Percentiles rank a stretch among this genome's conserved stretches.
Evolutionary conservation across 2,329 filamentous ascomycete genomes (phyloP).

Genomic region (Colletotrichum acutatum): DNA sequence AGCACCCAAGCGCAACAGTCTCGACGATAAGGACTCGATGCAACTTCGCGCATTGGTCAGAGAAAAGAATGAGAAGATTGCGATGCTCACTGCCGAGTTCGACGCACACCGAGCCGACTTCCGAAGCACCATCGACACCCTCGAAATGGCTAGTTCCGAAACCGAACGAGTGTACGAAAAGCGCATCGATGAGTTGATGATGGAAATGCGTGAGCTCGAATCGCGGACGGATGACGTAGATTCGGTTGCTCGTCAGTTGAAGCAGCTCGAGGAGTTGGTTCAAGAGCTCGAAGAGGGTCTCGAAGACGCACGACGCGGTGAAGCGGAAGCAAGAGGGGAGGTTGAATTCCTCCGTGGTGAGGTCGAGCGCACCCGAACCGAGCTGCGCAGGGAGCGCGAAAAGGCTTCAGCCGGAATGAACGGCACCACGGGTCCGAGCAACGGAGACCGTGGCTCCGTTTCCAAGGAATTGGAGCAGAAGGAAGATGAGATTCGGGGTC

Average conservation of each 20-base stretch:
- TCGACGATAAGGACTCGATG: slow-evolving; percentile 77
- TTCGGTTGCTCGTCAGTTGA: slow-evolving; percentile 88
- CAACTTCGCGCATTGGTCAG: slow-evolving; percentile 85
- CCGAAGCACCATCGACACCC: slow-evolving; percentile 93
- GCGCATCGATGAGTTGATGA: slow-evolving; percentile 86
- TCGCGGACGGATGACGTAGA: slow-evolving; percentile 90
- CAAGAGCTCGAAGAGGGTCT: slow-evolving; percentile 97
- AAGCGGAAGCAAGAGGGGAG: slow-evolving; percentile 94
- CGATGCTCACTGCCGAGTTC: slow-evolving; percentile 92
- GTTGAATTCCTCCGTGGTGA: slow-evolving; percentile 96
- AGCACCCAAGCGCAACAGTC: slow-evolving; percentile 55
- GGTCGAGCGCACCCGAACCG: slow-evolving; percentile 89
- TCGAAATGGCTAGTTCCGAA: slow-evolving; percentile 95
- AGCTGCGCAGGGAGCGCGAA: slow-evolving; percentile 88
- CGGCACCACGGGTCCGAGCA: slow-evolving; percentile 46
- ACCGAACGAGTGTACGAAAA: slow-evolving; percentile 97
- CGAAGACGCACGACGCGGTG: slow-evolving; percentile 91
- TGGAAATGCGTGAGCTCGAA: slow-evolving; percentile 84
- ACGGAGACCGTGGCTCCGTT: slow-evolving; percentile 57
- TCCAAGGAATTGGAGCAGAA: slow-evolving; percentile 89
- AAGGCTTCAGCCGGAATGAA: slow-evolving; percentile 75
- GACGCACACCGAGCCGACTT: slow-evolving; percentile 96
- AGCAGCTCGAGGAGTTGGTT: slow-evolving; percentile 94
- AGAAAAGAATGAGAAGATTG: slow-evolving; percentile 98
- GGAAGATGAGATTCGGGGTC: slow-evolving; percentile 94